Conservation (phyloP, 1,139 yeast species). For the Blastobotrys indianensis region DNA sequence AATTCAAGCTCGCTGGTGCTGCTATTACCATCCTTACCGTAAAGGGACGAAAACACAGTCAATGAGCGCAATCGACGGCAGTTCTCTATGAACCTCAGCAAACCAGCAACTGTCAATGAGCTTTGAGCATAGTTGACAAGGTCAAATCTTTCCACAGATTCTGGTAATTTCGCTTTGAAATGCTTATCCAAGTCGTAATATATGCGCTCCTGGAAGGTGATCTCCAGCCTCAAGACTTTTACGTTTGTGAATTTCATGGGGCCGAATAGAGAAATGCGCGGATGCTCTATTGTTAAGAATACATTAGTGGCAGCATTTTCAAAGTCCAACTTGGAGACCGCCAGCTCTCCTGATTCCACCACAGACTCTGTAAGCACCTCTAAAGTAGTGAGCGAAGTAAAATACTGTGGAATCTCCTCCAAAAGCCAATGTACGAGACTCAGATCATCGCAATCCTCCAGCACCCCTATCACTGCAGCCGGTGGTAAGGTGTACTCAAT, state of each 20-base stretch:
- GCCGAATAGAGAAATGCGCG: slow-evolving; percentile 4
- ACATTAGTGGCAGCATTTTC: slow-evolving; percentile 10
- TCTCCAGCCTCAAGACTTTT: slow-evolving; percentile 9
- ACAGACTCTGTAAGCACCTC: slow-evolving; percentile 9
- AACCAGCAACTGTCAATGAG: slow-evolving; percentile 4
- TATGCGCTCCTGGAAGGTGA: slow-evolving; percentile 10
- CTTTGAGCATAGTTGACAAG: slow-evolving; percentile 9
- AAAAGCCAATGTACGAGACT: slow-evolving; percentile 12
- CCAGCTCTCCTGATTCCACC: slow-evolving; percentile 6
- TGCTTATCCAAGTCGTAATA: slow-evolving; percentile 5
- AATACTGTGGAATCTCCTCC: slow-evolving; percentile 10
- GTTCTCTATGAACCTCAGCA: slow-evolving; percentile 5
- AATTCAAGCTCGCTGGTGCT: not conserved
- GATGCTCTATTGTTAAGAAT: slow-evolving; percentile 10
- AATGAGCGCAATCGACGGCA: slow-evolving; percentile 5
- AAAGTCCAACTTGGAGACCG: slow-evolving; percentile 9
- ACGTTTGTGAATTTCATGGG: slow-evolving; percentile 5
- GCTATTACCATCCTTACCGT: not conserved
- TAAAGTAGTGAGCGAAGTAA: slow-evolving; percentile 9
- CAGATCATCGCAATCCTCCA: slow-evolving; percentile 10
- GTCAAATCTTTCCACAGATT: slow-evolving; percentile 9
- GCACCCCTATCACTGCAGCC: slow-evolving; percentile 6
- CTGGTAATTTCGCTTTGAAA: slow-evolving; percentile 5
- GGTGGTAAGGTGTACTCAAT: slow-evolving; percentile 6
- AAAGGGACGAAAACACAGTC: slow-evolving; percentile 7